phyloP scores from a whole-genome alignment of 495 filamentous ascomycete genomes.

The Penicillium paradoxum region DNA sequence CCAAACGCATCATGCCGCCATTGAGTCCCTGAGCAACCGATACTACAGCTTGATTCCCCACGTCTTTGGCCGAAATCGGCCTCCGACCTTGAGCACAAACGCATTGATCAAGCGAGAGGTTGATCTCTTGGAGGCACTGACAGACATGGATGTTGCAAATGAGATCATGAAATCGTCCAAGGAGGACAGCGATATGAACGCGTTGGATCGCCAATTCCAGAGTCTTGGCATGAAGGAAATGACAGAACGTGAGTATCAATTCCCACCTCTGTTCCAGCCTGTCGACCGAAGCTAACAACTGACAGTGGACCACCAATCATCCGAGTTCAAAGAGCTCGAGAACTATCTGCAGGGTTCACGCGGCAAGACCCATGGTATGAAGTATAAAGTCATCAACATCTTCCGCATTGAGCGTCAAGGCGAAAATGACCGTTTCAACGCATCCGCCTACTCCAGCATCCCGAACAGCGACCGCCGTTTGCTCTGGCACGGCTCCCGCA shows the following conservation, averaged over 20 bases:
- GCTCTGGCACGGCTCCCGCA: constrained; percentile 75
- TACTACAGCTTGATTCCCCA: constrained; percentile 85
- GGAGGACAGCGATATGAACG: constrained; percentile 48
- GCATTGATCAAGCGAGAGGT: constrained; percentile 64
- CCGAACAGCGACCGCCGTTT: constrained; percentile 58
- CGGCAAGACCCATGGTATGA: constrained; percentile 53
- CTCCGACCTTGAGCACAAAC: constrained; percentile 55
- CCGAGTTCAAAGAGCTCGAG: constrained; percentile 60
- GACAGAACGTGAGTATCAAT: constrained; percentile 24
- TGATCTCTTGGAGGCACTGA: constrained; percentile 68
- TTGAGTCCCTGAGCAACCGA: constrained; percentile 60
- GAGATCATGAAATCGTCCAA: constrained; percentile 67
- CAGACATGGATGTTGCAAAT: constrained; percentile 76
- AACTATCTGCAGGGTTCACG: constrained; percentile 62
- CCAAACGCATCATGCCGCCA: constrained; percentile 29
- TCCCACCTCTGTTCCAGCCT: no score
- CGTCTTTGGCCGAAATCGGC: constrained; percentile 66
- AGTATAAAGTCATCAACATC: constrained; percentile 63
- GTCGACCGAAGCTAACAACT: no score
- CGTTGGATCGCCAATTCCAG: constrained; percentile 65
- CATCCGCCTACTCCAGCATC: constrained; percentile 43
- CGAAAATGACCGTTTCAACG: constrained; percentile 62
- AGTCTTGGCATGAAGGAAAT: constrained; percentile 71
- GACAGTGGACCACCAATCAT: constrained; percentile 48
- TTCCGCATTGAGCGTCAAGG: constrained; percentile 78